Conservation (phyloP, 345 rosid genomes). For the Brassica carinata region DNA sequence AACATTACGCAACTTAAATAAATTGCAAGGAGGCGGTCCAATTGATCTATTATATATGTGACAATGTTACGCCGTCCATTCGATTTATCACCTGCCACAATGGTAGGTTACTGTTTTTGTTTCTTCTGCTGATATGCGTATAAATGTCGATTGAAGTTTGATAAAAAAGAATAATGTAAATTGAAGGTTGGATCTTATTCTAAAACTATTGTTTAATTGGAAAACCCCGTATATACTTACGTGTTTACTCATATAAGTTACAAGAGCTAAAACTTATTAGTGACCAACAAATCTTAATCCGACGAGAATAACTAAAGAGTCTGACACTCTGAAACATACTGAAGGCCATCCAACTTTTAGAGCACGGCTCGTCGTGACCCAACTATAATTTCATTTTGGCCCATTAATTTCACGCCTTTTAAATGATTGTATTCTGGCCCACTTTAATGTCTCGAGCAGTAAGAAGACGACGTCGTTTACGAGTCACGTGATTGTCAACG, state of each 20-base stretch:
- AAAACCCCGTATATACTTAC: background rate
- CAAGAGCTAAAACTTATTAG: background rate
- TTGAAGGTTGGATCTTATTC: background rate
- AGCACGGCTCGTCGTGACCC: background rate
- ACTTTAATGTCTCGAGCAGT: background rate
- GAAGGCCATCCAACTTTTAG: background rate
- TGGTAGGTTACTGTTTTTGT: background rate
- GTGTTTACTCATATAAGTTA: background rate
- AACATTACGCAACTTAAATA: background rate
- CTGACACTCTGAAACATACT: background rate
- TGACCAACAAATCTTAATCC: background rate
- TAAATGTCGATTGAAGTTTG: background rate
- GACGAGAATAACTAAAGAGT: background rate
- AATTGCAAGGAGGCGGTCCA: constrained; percentile 19
- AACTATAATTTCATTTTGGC: background rate
- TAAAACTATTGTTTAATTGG: background rate
- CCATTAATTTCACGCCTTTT: background rate
- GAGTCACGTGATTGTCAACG: constrained; percentile 31
- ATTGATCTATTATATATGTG: constrained; percentile 4
- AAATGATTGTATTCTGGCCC: constrained; percentile 1
- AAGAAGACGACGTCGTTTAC: background rate
- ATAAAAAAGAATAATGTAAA: background rate
- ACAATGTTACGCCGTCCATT: constrained; percentile 13
- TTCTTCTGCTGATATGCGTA: too few species aligned
- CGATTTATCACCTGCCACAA: constrained; percentile 12